A percentile compares a stretch with the other conserved stretches of the same genome.
Evolutionary conservation across 495 filamentous ascomycete species (phyloP).

Genomic region (Glonium stellatum): DNA sequence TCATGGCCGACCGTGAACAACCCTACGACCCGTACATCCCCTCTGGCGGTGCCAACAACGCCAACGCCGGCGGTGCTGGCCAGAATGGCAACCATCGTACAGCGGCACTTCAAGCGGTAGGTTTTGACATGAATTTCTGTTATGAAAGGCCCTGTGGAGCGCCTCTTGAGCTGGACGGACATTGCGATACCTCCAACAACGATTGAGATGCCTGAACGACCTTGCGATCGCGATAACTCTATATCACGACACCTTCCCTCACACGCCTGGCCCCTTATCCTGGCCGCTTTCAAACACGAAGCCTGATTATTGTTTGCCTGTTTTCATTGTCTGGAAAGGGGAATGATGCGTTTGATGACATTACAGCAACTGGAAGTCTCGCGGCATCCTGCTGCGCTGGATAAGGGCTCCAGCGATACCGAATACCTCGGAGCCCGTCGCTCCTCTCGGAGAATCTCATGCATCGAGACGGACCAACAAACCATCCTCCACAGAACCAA

Average conservation of each 20-base stretch:
- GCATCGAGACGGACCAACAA: too few relatives aligned
- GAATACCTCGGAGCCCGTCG: too few relatives aligned
- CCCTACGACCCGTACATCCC: constrained; percentile 94
- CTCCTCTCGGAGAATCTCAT: background rate
- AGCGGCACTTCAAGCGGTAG: constrained; percentile 71
- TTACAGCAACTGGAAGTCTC: background rate
- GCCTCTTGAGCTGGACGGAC: background rate
- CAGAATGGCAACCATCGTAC: constrained; percentile 62
- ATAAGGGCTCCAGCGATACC: background rate
- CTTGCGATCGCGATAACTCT: background rate
- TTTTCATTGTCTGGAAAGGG: background rate
- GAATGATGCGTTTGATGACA: background rate
- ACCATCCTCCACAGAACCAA: too few relatives aligned
- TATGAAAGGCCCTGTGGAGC: background rate
- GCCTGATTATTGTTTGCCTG: background rate
- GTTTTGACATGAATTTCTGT: constrained; percentile 33
- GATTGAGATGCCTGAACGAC: background rate
- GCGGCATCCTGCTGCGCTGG: background rate
- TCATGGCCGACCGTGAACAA: constrained; percentile 63
- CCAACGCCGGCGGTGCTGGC: constrained; percentile 44
- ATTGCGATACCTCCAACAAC: background rate
- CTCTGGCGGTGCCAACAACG: constrained; percentile 42
- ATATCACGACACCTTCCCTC: background rate
- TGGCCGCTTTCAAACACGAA: too few relatives aligned
- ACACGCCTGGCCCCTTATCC: background rate